Evolutionary conservation across 78 protist genomes (phyloP).

Genomic region (Bodo saltans): DNA sequence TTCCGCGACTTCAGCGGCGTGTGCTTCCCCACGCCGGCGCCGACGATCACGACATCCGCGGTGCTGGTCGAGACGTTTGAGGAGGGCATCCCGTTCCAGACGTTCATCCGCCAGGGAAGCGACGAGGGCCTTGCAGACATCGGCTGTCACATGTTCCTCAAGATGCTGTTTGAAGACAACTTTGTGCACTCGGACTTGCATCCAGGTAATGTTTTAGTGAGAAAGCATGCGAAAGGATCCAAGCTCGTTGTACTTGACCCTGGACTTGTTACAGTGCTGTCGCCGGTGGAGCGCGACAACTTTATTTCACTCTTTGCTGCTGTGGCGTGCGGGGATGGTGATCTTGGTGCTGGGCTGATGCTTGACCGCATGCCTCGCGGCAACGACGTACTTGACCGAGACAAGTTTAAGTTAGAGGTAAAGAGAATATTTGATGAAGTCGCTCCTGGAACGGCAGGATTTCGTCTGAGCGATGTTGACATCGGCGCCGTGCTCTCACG

Average conservation of each 20-base stretch:
- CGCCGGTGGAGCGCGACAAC: constrained; percentile 12
- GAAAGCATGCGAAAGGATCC: neutral
- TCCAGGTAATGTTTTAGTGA: constrained; percentile 36
- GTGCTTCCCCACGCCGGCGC: constrained; percentile 34
- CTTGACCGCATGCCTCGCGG: neutral
- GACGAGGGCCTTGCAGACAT: constrained; percentile 11
- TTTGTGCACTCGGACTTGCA: constrained; percentile 53
- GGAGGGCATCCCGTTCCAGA: neutral
- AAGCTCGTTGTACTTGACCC: constrained; percentile 36
- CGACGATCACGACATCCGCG: too few relatives aligned
- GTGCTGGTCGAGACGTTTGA: constrained; percentile 40
- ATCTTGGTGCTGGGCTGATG: constrained; percentile 18
- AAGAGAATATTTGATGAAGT: too few relatives aligned
- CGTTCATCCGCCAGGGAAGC: neutral
- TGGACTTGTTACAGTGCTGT: constrained; percentile 33
- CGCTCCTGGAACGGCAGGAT: neutral
- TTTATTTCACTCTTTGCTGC: constrained; percentile 31
- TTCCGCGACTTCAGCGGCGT: neutral
- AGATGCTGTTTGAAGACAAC: constrained; percentile 44
- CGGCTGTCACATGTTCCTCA: constrained; percentile 26
- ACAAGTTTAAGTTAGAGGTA: too few relatives aligned
- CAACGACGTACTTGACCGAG: too few relatives aligned
- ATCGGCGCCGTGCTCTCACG: constrained; percentile 20
- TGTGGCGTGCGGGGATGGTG: constrained; percentile 41
- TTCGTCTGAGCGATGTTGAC: neutral